Base-by-base conservation (phyloP, 306 rosid genomes). In the Quercus cerris region DNA sequence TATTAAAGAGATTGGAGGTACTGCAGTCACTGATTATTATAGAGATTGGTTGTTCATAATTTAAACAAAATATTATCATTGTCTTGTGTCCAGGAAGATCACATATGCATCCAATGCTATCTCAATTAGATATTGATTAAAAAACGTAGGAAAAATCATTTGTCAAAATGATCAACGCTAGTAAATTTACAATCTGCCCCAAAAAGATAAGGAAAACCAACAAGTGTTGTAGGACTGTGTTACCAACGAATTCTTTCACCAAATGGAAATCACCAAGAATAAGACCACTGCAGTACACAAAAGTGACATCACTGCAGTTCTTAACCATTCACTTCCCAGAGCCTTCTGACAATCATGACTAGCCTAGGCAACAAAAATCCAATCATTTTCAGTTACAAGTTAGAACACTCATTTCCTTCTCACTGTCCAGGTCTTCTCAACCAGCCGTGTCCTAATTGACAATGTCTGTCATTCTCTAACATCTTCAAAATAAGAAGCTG, bases 401-500 rank as follows among this genome's bases (percentile, higher is more conserved):
- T 63, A 63, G 38, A 30, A n/a, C 7, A 57, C 63, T n/a, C 41
- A 63, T 30, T 63, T 63, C 44, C 23, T 64, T 64, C 41, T 19
- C 38, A 27, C 3, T 64, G 18, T 35, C 22, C 31, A 30, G 70
- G 22, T 64, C 54, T 46, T 41, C 81, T 64, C 72, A 76, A 76
- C 72, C 41, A 17, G 23, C 44, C 70, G 17, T 33, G 51, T 67
- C 72, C 72, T 18, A 19, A 33, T 8, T 18, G 72, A 23, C 72
- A 67, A 67, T 66, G 19, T 66, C 79, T 46, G 80, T 69, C 70
- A 68, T 80, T 62, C 83, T 56, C 77, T 71, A 46, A 67, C 76
- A 80, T 84, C 88, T 76, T 86, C 92, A 66, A 94, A 91, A 72
- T 76, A 93, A 23, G 73, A 72, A 38, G 80, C 76, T 7, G 95